These are phyloP conservation scores for Ogataea paraovalis DNA, from an alignment of 805 yeast species.

Conservation along the genomic window DNA sequence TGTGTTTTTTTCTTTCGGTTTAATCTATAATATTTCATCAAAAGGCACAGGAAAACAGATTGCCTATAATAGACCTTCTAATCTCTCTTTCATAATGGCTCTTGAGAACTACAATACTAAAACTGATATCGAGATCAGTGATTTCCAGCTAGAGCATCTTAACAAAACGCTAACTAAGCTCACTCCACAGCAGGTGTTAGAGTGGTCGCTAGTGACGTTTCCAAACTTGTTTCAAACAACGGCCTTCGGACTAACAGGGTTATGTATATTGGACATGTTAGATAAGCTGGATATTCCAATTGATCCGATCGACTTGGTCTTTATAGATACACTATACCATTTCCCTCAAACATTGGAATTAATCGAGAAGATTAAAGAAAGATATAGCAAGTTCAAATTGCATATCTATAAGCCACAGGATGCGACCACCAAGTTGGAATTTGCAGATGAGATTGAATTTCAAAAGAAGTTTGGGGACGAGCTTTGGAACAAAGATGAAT, in stretches of 20 bases:
- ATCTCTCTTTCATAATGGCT: not conserved
- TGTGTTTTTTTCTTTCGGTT: not conserved
- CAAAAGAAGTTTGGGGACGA: conserved; percentile 63
- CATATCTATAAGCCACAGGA: conserved; percentile 61
- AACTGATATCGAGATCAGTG: conserved; percentile 14
- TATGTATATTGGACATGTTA: conserved; percentile 82
- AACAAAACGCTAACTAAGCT: conserved; percentile 55
- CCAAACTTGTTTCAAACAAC: conserved; percentile 87
- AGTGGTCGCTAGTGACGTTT: conserved; percentile 81
- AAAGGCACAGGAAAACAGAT: no score
- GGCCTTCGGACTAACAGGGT: conserved; percentile 91
- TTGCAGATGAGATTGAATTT: conserved; percentile 58
- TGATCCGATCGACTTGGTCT: conserved; percentile 65
- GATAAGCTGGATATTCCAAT: conserved; percentile 39
- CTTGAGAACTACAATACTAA: not conserved
- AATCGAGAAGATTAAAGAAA: conserved; percentile 51
- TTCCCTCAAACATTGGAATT: conserved; percentile 89
- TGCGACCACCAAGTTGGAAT: conserved; percentile 30
- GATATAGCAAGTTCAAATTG: conserved; percentile 52
- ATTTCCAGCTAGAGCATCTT: conserved; percentile 55
- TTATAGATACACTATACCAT: conserved; percentile 87
- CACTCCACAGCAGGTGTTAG: conserved; percentile 67
- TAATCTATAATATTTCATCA: no score
- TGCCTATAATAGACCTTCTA: not conserved
- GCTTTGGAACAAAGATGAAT: conserved; percentile 81